Conservation (phyloP, 345 rosid species). For the Bruguiera parviflora region DNA sequence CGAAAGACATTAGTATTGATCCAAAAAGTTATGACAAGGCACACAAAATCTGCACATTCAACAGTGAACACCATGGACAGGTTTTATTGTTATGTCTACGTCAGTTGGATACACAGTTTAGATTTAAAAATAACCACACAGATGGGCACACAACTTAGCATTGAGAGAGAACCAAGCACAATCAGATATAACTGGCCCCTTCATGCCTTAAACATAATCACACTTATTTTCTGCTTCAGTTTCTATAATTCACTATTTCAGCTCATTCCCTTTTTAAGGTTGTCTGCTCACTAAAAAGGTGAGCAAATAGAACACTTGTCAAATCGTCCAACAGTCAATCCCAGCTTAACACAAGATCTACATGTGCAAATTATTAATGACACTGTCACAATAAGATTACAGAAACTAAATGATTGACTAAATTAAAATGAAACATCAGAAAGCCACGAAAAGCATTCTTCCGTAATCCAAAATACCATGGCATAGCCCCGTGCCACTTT, state of each 20-base stretch:
- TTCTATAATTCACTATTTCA: no score
- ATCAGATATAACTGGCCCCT: not conserved
- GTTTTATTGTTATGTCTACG: not conserved
- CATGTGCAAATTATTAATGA: no score
- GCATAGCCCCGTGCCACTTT: conserved; percentile 86
- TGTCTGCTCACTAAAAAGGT: no score
- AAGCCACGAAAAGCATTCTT: not conserved
- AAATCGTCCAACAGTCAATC: no score
- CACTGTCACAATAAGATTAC: no score
- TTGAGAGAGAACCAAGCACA: not conserved
- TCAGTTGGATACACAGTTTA: not conserved
- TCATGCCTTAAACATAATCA: not conserved
- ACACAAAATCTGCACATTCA: not conserved
- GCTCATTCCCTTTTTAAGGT: no score
- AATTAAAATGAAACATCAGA: not conserved
- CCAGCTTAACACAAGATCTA: no score
- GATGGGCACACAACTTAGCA: not conserved
- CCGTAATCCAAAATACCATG: conserved; percentile 47
- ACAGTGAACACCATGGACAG: not conserved
- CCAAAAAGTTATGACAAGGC: not conserved
- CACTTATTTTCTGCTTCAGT: not conserved
- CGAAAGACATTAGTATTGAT: not conserved
- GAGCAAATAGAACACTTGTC: no score
- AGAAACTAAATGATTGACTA: not conserved
- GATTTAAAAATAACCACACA: not conserved